Base-by-base conservation (phyloP, 305 asterid genomes). In the Plantago lanceolata region DNA sequence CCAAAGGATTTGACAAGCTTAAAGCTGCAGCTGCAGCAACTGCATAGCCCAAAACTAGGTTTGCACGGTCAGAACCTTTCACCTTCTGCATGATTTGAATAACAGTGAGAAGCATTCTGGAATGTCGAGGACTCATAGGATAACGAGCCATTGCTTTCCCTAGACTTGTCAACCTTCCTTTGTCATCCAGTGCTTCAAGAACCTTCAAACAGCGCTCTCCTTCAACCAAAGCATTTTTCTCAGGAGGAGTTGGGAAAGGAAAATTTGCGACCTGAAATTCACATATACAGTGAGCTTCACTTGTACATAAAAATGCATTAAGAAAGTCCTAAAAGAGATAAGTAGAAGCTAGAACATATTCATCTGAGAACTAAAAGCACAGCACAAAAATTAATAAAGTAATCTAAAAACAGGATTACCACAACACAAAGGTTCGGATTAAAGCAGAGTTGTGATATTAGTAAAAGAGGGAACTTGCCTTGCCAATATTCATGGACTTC, bases 111-210 rank as follows among this genome's bases (percentile, higher is more conserved):
- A 92, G 98, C 96, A 89, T 87, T 65, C 96, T 87, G 56, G 98
- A 92, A 75, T 92, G 98, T 50, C 98, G 96, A 70, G 98, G 98
- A 64, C 89, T 85, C 98, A 92, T 84, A 0, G 98, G 98, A 75
- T 80, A 89, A 19, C 75, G 89, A 70, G 96, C 83, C 98, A 92
- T 92, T 71, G 95, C 95, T 74, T 78, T 89, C 57, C 98, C 98
- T 16, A 89, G 74, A 60, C 78, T 73, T 1, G 96, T 92, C 69
- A 92, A 66, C 71, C 79, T 75, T 67, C 95, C 96, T 31, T 85
- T 73, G 64, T 54, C 74, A 73, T 89, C 98, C 43, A 92, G 85
- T 70, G 97, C 98, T 75, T 83, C 95, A 55, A 89, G 95, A 73
- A 79, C 81, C 85, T 85, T 85, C 64, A 92, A 68, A 79, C 95